A percentile compares a stretch with the other conserved stretches of the same genome.
Conservation (phyloP, 1,284 basidiomycete genomes). For the Volvariella surrecta region DNA sequence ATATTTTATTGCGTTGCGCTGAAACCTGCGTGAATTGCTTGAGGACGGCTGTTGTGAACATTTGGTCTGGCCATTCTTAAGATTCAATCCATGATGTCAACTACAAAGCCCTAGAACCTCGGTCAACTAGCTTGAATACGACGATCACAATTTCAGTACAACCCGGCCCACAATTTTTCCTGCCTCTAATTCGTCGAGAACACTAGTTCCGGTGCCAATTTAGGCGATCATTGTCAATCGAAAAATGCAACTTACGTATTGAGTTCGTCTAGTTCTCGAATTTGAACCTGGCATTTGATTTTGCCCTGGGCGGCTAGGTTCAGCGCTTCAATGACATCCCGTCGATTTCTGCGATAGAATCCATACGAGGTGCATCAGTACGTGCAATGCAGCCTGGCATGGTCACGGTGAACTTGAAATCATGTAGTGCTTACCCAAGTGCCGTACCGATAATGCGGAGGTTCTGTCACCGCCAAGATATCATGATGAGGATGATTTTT, state of each 20-base stretch:
- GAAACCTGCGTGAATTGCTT: neutral
- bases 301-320: constrained; percentile 55
- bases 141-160: too few species aligned
- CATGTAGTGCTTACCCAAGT: too few species aligned
- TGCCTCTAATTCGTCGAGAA: neutral
- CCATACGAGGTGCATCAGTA: too few species aligned
- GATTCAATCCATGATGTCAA: too few species aligned
- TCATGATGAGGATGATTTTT: constrained; percentile 4
- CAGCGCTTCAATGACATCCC: constrained; percentile 60
- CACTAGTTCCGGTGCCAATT: neutral
- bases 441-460: too few species aligned
- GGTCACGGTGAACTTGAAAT: too few species aligned
- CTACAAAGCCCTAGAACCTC: neutral
- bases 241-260: constrained; percentile 16
- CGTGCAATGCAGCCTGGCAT: too few species aligned
- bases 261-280: constrained; percentile 39
- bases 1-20: neutral
- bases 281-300: constrained; percentile 45
- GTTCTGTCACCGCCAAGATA: neutral
- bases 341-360: constrained; percentile 44
- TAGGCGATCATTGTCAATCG: too few species aligned
- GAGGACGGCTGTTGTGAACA: neutral
- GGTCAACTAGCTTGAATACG: too few species aligned
- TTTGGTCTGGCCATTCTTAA: too few species aligned
- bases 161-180: neutral